Evolutionary conservation across 805 yeast species (phyloP).

Genomic region (Tetrapisispora nanseiensis): DNA sequence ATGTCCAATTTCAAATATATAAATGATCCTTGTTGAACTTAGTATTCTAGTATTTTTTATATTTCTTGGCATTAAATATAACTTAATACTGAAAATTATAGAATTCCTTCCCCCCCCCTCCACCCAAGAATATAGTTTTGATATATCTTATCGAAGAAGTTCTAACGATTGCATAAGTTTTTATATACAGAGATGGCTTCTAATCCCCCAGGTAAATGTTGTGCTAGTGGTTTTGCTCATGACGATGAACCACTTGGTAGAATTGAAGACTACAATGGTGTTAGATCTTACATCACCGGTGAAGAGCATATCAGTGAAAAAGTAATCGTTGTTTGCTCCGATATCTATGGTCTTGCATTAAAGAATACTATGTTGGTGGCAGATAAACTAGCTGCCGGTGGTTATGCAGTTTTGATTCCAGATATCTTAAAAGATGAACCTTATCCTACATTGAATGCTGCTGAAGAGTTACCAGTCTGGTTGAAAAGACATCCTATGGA

Average conservation of each 20-base stretch:
- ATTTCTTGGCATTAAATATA: too few relatives aligned
- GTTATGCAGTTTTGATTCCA: conserved; percentile 65
- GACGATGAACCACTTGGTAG: conserved; percentile 44
- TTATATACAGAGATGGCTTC: conserved; percentile 41
- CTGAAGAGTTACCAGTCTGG: conserved; percentile 38
- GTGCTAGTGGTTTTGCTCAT: conserved; percentile 35
- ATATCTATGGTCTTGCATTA: conserved; percentile 53
- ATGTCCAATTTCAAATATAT: too few relatives aligned
- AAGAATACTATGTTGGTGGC: conserved; percentile 55
- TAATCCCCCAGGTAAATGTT: conserved; percentile 44
- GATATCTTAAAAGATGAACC: conserved; percentile 52
- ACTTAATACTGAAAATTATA: too few relatives aligned
- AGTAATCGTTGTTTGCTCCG: conserved; percentile 36
- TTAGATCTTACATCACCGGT: conserved; percentile 42
- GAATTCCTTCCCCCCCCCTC: too few relatives aligned
- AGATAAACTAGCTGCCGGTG: conserved; percentile 50
- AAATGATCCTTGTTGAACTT: too few relatives aligned
- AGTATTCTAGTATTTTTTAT: too few relatives aligned
- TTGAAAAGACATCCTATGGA: conserved; percentile 40
- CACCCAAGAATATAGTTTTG: too few relatives aligned
- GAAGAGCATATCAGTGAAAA: conserved; percentile 15
- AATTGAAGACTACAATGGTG: conserved; percentile 34
- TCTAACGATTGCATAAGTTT: too few relatives aligned
- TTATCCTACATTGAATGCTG: conserved; percentile 27
- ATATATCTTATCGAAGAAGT: too few relatives aligned